These are phyloP conservation scores for Noccaea bulbosa DNA, from an alignment of 345 rosid species.

Conservation along the genomic window DNA sequence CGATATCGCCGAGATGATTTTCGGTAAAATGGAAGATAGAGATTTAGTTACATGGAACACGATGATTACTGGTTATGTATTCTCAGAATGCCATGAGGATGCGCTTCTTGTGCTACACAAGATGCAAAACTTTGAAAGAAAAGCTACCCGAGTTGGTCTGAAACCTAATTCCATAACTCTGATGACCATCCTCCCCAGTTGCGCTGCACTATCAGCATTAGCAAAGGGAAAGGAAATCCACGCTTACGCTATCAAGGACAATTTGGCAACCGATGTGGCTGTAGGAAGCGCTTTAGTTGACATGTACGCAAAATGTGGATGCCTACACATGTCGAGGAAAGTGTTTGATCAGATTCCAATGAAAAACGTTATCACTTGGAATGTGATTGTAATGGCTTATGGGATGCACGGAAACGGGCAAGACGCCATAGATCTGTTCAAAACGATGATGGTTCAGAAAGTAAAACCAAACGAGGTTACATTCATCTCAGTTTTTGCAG, in stretches of 20 bases:
- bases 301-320: slow-evolving; percentile 93
- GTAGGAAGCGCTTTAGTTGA: slow-evolving; percentile 93
- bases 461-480: slow-evolving; percentile 81
- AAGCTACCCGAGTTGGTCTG: slow-evolving; percentile 30
- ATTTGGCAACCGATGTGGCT: slow-evolving; percentile 67
- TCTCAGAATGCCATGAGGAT: slow-evolving; percentile 55
- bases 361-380: slow-evolving; percentile 82
- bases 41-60: slow-evolving; percentile 92
- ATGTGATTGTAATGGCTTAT: slow-evolving; percentile 86
- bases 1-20: slow-evolving; percentile 59
- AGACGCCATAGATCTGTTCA: slow-evolving; percentile 69
- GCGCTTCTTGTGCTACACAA: slow-evolving; percentile 65
- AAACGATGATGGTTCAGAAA: slow-evolving; percentile 49
- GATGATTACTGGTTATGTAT: slow-evolving; percentile 72
- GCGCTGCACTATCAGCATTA: slow-evolving; percentile 76
- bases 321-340: slow-evolving; percentile 59
- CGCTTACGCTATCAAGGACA: slow-evolving; percentile 76
- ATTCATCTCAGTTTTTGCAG: slow-evolving; percentile 73
- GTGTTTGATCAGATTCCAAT: slow-evolving; percentile 67
- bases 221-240: slow-evolving; percentile 90
- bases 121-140: slow-evolving; percentile 60
- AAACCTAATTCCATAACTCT: slow-evolving; percentile 83
- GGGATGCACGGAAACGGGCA: slow-evolving; percentile 89
- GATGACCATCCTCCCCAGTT: slow-evolving; percentile 84
- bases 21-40: slow-evolving; percentile 62